These are phyloP conservation scores for Pezicula neosporulosa DNA, from an alignment of 2,329 filamentous ascomycete genomes.

Conservation along the genomic window DNA sequence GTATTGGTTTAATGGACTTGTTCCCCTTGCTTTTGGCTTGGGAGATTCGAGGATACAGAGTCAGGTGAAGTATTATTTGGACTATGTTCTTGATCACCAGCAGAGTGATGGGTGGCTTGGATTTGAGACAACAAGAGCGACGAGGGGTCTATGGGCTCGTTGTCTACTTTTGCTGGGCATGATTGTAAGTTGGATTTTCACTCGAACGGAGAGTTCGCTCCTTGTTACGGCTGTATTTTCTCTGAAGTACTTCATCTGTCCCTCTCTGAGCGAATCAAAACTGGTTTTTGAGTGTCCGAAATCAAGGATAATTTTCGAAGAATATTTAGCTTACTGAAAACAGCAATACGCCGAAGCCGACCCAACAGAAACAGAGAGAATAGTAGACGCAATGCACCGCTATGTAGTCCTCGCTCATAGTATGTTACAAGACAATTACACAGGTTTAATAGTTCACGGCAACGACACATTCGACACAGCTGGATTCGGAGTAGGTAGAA, in stretches of 20 bases:
- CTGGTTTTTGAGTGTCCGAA: too few species aligned
- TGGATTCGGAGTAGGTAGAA: conserved; percentile 32
- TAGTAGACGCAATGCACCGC: conserved; percentile 45
- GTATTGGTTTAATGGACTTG: conserved; percentile 51
- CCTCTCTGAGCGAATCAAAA: too few species aligned
- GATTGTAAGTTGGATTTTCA: conserved; percentile 13
- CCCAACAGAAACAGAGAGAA: conserved; percentile 33
- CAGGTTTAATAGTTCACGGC: conserved; percentile 42
- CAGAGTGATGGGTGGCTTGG: conserved; percentile 54
- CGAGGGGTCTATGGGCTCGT: conserved; percentile 50
- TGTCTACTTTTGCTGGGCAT: conserved; percentile 48
- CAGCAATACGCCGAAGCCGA: conserved; percentile 44
- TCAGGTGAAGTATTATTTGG: conserved; percentile 41
- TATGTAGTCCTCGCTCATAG: conserved; percentile 46
- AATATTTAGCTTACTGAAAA: too few species aligned
- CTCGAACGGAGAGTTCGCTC: too few species aligned
- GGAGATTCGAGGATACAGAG: conserved; percentile 43
- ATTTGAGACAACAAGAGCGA: conserved; percentile 39
- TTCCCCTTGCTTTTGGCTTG: conserved; percentile 50
- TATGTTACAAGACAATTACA: conserved; percentile 51
- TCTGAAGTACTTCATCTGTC: too few species aligned
- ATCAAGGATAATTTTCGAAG: too few species aligned
- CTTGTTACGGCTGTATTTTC: too few species aligned
- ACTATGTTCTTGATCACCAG: conserved; percentile 44
- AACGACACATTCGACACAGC: conserved; percentile 35